Evolutionary conservation across 345 rosid species (phyloP), one percentile per base, ranked within the genome.

Genomic region (Viola odorata): DNA sequence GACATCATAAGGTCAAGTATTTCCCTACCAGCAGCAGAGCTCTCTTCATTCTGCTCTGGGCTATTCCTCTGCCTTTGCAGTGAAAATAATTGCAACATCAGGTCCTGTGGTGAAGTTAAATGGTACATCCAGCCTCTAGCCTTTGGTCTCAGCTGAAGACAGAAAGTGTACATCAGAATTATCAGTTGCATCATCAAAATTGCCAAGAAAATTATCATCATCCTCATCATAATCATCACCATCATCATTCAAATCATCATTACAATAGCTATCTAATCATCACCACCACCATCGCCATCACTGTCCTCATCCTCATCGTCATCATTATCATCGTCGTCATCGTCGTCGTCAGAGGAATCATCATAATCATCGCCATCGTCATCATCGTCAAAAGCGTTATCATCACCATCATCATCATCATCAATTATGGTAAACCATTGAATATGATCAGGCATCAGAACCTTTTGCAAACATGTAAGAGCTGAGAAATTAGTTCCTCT

Each of bases 141-240:
- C 79, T 41, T 79, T 5, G 81, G 81, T 68, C 80, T 84, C 37
- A 73, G 78, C 95, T 84, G 87, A 69, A 75, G 62, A 84, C 72
- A 74, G 67, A 83, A 78, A 73, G 70, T 66, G 73, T 72, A 76
- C 68, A 82, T 75, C 75, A 73, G 65, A 69, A 68, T 75, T 61
- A 53, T 71, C 70, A 69, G n/a, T 53, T 51, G 50, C 65, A 71
- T 66, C 66, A 60, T 60, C 62, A 58, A 37, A 66, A 62, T 61
- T 38, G 7, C 55, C 66, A 59, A 65, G 37, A 64, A 14, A 45
- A 54, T 59, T 70, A 79, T 66, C 76, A 76, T 45, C 65, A 57
- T 57, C 56, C 38, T 55, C 68, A 55, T 51, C 40, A 54, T 6
- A 55, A 65, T 44, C 55, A 62, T 55, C 23, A 11, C 4, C 36